phyloP scores from a whole-genome alignment of 129 eudicot species.

The Pulicaria dysenterica region DNA sequence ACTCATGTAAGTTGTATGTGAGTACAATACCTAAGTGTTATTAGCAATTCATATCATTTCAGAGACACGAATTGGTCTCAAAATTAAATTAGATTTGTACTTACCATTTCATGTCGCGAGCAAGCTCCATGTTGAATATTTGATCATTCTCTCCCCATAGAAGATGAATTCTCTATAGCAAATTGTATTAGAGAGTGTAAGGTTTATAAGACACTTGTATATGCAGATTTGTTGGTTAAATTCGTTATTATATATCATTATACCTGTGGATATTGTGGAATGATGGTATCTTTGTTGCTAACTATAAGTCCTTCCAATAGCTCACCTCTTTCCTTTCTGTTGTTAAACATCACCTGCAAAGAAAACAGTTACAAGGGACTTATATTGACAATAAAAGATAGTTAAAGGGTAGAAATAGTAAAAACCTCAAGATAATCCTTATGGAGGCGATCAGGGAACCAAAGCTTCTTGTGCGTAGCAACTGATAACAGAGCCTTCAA shows the following conservation, averaged over 20 bases:
- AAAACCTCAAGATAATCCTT: constrained; percentile 82
- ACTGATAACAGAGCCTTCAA: constrained; percentile 68
- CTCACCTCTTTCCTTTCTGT: constrained; percentile 86
- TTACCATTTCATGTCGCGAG: constrained; percentile 83
- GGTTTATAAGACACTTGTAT: constrained; percentile 2
- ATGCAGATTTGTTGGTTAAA: not conserved
- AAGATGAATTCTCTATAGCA: constrained; percentile 77
- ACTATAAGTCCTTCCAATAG: constrained; percentile 74
- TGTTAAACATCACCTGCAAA: constrained; percentile 78
- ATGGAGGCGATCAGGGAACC: constrained; percentile 83
- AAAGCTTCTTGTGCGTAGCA: constrained; percentile 72
- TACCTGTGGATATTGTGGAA: constrained; percentile 70
- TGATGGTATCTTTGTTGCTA: constrained; percentile 62
- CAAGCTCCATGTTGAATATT: constrained; percentile 70
- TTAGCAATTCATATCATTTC: too few species aligned
- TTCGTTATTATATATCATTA: not conserved
- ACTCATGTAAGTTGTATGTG: too few species aligned
- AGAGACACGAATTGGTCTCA: too few species aligned
- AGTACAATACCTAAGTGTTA: too few species aligned
- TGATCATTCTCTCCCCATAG: constrained; percentile 95
- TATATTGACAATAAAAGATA: not conserved
- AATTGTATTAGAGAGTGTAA: not conserved
- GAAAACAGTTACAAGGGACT: not conserved
- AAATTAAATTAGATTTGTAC: not conserved
- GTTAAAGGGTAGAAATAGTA: constrained; percentile 1